Evolutionary conservation across 306 rosid species (phyloP).

Genomic region (Prosopis cineraria): DNA sequence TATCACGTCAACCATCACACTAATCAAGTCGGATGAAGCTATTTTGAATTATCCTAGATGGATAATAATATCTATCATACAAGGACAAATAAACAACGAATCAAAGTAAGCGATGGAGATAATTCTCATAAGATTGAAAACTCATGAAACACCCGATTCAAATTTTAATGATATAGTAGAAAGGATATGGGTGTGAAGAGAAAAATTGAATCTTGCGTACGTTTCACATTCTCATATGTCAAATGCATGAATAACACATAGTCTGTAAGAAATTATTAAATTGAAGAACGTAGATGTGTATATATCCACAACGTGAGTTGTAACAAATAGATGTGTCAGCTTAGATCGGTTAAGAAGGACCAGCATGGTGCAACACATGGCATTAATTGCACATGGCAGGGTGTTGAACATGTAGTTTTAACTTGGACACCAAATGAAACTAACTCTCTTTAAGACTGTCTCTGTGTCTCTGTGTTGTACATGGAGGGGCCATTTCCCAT

Average conservation of each 20-base stretch:
- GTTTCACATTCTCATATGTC: neutral
- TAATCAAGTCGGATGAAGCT: neutral
- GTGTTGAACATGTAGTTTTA: slow-evolving; percentile 37
- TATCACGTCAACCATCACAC: too few species aligned
- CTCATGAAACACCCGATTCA: neutral
- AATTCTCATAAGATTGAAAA: neutral
- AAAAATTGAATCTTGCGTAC: neutral
- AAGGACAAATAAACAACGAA: neutral
- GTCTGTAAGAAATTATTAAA: too few species aligned
- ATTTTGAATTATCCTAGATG: neutral
- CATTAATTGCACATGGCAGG: slow-evolving; percentile 55
- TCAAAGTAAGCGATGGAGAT: neutral
- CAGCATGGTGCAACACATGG: slow-evolving; percentile 39
- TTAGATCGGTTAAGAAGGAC: slow-evolving; percentile 35
- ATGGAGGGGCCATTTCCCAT: slow-evolving; percentile 46
- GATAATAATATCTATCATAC: neutral
- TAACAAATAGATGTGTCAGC: slow-evolving; percentile 33
- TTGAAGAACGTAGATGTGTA: neutral
- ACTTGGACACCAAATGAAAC: slow-evolving; percentile 29
- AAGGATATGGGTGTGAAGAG: neutral
- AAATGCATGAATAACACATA: neutral
- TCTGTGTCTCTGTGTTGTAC: slow-evolving; percentile 10
- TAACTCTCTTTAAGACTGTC: slow-evolving; percentile 33
- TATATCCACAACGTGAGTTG: slow-evolving; percentile 30
- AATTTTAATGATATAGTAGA: neutral